A percentile compares a stretch with the other conserved stretches of the same genome.
phyloP scores from a whole-genome alignment of 148 eudicot species.

The Beta vulgaris region DNA sequence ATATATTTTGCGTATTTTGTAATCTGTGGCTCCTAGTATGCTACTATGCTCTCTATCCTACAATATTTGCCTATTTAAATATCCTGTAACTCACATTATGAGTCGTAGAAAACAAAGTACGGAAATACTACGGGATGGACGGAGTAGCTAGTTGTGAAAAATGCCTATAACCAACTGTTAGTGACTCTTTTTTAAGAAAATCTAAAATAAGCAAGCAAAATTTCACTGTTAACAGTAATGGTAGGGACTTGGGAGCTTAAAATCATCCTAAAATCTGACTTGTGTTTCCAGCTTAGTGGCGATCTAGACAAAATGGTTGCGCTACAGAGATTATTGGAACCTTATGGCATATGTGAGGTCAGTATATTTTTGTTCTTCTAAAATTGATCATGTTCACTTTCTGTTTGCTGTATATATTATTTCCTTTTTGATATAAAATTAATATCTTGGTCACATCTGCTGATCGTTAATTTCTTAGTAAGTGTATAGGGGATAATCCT shows the following conservation, averaged over 20 bases:
- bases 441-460: no score
- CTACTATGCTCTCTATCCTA: not conserved
- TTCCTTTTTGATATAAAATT: not conserved
- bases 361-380: constrained; percentile 26
- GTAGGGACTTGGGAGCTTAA: not conserved
- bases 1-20: no score
- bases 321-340: constrained; percentile 80
- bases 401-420: no score
- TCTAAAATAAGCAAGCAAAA: not conserved
- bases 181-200: not conserved
- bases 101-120: not conserved
- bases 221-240: not conserved
- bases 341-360: constrained; percentile 97
- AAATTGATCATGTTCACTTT: not conserved
- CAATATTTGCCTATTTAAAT: not conserved
- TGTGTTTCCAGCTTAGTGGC: constrained; percentile 63
- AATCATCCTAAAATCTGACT: not conserved
- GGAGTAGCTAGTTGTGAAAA: not conserved
- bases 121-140: not conserved
- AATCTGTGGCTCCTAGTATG: no score
- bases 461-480: no score
- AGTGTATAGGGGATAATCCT: no score
- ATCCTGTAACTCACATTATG: not conserved
- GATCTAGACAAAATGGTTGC: constrained; percentile 87
- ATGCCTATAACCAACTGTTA: not conserved